These are phyloP conservation scores for Verticillium dahliae DNA, from an alignment of 2,329 filamentous ascomycete species.

Conservation along the genomic window DNA sequence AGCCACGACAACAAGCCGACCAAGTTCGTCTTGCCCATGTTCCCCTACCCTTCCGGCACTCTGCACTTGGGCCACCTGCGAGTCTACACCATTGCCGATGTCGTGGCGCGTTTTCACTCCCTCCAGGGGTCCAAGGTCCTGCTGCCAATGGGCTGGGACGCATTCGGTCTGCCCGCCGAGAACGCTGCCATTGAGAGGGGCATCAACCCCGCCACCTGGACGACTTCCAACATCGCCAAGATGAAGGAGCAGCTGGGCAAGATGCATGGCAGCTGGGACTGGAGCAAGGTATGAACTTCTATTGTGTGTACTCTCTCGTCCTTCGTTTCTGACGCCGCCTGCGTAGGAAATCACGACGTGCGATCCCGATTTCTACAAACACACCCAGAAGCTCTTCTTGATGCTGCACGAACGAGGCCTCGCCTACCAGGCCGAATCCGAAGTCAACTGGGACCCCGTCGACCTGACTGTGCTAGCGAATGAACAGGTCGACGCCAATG, in stretches of 20 bases:
- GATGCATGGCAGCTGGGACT: slow-evolving; percentile 82
- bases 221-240: slow-evolving; percentile 67
- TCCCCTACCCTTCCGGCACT: slow-evolving; percentile 83
- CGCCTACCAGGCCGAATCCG: slow-evolving; percentile 74
- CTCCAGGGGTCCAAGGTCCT: slow-evolving; percentile 71
- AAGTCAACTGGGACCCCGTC: slow-evolving; percentile 87
- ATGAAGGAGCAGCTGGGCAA: slow-evolving; percentile 77
- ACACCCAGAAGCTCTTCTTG: slow-evolving; percentile 81
- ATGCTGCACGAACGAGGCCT: slow-evolving; percentile 67
- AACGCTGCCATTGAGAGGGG: slow-evolving; percentile 84
- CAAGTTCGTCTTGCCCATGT: slow-evolving; percentile 81
- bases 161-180: slow-evolving; percentile 84
- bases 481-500: slow-evolving; percentile 85
- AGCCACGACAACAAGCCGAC: slow-evolving; percentile 10
- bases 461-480: slow-evolving; percentile 88
- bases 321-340: slow-evolving; percentile 5
- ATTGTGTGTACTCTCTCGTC: background rate
- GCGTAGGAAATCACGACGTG: slow-evolving; percentile 75
- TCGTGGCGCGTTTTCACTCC: slow-evolving; percentile 67
- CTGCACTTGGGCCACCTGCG: slow-evolving; percentile 83
- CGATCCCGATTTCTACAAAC: slow-evolving; percentile 79
- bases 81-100: slow-evolving; percentile 87
- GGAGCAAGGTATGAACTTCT: slow-evolving; percentile 60
- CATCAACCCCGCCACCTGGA: slow-evolving; percentile 73
- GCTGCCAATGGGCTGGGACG: slow-evolving; percentile 93